Percentiles rank a stretch among this genome's conserved stretches.
Conservation (phyloP, 139 green algal genomes). For the Micractinium conductrix region DNA sequence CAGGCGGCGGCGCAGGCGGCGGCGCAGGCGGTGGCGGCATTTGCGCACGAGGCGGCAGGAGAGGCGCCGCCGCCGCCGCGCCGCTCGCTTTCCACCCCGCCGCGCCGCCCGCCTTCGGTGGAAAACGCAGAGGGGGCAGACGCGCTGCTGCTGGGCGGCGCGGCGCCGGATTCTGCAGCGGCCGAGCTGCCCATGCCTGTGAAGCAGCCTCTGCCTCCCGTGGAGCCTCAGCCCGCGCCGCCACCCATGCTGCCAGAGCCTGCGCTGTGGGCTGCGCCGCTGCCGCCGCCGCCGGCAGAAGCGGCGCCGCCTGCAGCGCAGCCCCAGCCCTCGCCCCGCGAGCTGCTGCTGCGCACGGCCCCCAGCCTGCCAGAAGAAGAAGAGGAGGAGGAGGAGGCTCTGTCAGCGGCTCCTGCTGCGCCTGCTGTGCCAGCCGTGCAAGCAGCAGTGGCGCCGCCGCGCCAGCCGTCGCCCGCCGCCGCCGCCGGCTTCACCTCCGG, state of each 20-base stretch:
- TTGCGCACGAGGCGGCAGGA: not conserved
- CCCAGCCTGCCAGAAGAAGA: not conserved
- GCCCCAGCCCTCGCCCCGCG: not conserved
- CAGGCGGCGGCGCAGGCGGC: not conserved
- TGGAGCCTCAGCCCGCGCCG: not conserved
- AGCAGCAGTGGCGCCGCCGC: not conserved
- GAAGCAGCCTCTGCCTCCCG: not conserved
- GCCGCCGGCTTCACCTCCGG: not conserved
- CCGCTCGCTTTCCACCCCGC: not conserved
- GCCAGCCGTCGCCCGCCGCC: not conserved
- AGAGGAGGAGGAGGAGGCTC: not conserved
- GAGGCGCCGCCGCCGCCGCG: no score
- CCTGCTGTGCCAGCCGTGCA: not conserved
- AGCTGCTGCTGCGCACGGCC: not conserved
- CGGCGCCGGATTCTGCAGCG: not conserved
- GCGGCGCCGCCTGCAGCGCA: no score
- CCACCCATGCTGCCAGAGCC: not conserved
- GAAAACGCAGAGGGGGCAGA: conserved; percentile 1
- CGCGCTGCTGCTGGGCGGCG: not conserved
- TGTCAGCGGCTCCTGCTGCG: no score
- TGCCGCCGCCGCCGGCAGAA: no score
- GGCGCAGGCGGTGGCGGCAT: not conserved
- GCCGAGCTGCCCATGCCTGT: no score
- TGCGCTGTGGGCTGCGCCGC: no score
- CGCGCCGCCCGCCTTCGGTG: not conserved